Evolutionary conservation across 106 monocot genomes (phyloP).

Genomic region (Dendrobium nobile): DNA sequence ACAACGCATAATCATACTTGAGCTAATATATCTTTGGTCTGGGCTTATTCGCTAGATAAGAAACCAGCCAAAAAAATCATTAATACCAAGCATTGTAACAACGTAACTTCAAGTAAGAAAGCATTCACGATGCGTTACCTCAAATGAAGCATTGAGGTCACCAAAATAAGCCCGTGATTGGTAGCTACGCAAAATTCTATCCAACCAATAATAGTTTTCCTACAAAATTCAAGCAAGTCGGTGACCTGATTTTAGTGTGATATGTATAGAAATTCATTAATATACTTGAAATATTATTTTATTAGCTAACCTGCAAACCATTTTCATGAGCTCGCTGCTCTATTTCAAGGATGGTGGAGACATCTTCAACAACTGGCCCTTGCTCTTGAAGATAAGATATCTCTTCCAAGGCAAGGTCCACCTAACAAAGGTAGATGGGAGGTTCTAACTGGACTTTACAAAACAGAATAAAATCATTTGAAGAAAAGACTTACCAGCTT

Average conservation of each 20-base stretch:
- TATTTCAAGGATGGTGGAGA: constrained; percentile 81
- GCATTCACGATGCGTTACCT: constrained; percentile 30
- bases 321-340: constrained; percentile 99
- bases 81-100: neutral
- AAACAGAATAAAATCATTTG: neutral
- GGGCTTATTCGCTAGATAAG: neutral
- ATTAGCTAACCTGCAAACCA: constrained; percentile 71
- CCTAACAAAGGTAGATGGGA: constrained; percentile 32
- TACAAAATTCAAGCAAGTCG: constrained; percentile 26
- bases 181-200: constrained; percentile 83
- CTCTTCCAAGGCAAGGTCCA: constrained; percentile 91
- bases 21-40: neutral
- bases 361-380: constrained; percentile 78
- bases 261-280: neutral
- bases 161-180: constrained; percentile 87
- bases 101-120: neutral
- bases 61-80: neutral
- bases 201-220: constrained; percentile 99
- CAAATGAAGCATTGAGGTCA: constrained; percentile 69
- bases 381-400: constrained; percentile 75
- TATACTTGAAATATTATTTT: neutral
- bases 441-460: neutral
- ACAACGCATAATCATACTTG: neutral
- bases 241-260: neutral
- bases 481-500: constrained; percentile 62